These are phyloP conservation scores for Tricladium varicosporioides DNA, from an alignment of 2,329 filamentous ascomycete genomes.

Conservation along the genomic window DNA sequence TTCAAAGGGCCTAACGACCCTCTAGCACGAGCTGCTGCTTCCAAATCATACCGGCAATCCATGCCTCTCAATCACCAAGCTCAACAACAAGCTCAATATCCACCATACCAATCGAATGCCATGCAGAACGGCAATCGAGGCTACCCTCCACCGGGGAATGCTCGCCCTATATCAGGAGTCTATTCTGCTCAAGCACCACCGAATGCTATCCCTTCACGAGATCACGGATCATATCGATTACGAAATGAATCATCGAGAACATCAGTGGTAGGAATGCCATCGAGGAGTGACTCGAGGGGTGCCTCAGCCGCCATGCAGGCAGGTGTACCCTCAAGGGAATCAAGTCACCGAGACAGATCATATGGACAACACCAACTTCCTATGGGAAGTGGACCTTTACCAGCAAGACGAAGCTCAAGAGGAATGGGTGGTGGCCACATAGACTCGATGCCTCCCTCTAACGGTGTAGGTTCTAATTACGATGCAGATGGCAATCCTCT, in stretches of 20 bases:
- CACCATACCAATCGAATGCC: slow-evolving; percentile 43
- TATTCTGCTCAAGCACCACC: slow-evolving; percentile 41
- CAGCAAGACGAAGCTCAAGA: slow-evolving; percentile 74
- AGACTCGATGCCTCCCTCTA: slow-evolving; percentile 30
- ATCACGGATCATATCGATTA: slow-evolving; percentile 48
- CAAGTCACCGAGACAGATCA: slow-evolving; percentile 65
- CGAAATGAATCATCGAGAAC: slow-evolving; percentile 58
- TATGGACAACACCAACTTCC: slow-evolving; percentile 60
- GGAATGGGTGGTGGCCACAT: slow-evolving; percentile 60
- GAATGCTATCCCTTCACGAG: slow-evolving; percentile 39
- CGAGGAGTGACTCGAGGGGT: slow-evolving; percentile 62
- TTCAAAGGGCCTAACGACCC: slow-evolving; percentile 25
- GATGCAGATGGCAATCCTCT: slow-evolving; percentile 54
- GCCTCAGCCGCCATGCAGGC: slow-evolving; percentile 57
- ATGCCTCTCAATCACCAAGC: slow-evolving; percentile 44
- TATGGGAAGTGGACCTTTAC: slow-evolving; percentile 59
- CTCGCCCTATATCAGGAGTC: slow-evolving; percentile 46
- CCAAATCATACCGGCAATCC: slow-evolving; percentile 41
- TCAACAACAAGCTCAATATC: slow-evolving; percentile 40
- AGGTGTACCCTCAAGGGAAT: slow-evolving; percentile 63
- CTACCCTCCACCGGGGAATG: slow-evolving; percentile 34
- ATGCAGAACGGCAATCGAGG: slow-evolving; percentile 38
- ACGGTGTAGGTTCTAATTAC: slow-evolving; percentile 44
- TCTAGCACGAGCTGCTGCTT: slow-evolving; percentile 25
- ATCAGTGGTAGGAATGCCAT: slow-evolving; percentile 51